phyloP scores from a whole-genome alignment of 2,329 filamentous ascomycete species.

The Dactylellina sp. region DNA sequence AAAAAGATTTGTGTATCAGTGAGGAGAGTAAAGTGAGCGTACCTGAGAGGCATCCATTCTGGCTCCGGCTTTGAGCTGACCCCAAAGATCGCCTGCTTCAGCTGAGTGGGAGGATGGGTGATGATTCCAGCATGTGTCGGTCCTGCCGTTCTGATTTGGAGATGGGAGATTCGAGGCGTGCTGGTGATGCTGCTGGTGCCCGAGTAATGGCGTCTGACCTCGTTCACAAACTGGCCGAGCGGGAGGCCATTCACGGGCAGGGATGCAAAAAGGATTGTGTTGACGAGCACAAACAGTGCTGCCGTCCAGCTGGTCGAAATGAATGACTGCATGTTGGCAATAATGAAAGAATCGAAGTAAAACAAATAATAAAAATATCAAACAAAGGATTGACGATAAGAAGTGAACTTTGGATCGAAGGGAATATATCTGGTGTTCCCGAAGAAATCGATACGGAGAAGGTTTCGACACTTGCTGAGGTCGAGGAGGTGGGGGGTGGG shows the following conservation, averaged over 20 bases:
- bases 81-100: slow-evolving; percentile 49
- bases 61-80: slow-evolving; percentile 20
- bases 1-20: background rate
- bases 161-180: slow-evolving; percentile 30
- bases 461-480: slow-evolving; percentile 22
- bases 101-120: slow-evolving; percentile 47
- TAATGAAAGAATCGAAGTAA: slow-evolving; percentile 11
- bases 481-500: slow-evolving; percentile 19
- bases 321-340: slow-evolving; percentile 30
- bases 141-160: slow-evolving; percentile 52
- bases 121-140: slow-evolving; percentile 56
- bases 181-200: background rate
- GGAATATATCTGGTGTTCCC: background rate
- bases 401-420: slow-evolving; percentile 22
- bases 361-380: slow-evolving; percentile 27
- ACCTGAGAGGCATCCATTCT: slow-evolving; percentile 38
- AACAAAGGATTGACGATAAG: slow-evolving; percentile 28
- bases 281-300: slow-evolving; percentile 38
- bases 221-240: slow-evolving; percentile 29
- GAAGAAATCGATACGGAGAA: slow-evolving; percentile 19
- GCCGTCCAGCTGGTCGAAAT: slow-evolving; percentile 15
- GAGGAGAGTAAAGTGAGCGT: slow-evolving; percentile 1
- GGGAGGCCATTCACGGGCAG: slow-evolving; percentile 35
- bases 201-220: slow-evolving; percentile 14
- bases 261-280: slow-evolving; percentile 54